Base-by-base conservation (phyloP, 1,284 basidiomycete genomes). In the Vanrija humicola region DNA sequence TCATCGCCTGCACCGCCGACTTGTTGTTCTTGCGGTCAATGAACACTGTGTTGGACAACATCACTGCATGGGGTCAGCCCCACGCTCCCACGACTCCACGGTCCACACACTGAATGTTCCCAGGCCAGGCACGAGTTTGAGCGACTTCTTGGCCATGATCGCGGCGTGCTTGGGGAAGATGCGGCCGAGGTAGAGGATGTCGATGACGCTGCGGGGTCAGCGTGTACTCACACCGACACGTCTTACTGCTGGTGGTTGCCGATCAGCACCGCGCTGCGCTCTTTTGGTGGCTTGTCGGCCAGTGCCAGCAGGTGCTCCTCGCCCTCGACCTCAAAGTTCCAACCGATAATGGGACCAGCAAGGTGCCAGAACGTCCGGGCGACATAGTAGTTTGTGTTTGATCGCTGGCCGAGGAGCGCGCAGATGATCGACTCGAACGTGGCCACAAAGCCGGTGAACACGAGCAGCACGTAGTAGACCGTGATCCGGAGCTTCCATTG, bases 81-180 rank as follows among this genome's bases (percentile, higher is more conserved):
- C 18, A 1, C 14, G 8, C 23, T 26, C 40, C n/a, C n/a, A 21
- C 9, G n/a, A 18, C 40, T 18, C n/a, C n/a, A 34, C 40, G 6
- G n/a, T 25, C 7, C 29, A 67, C 76, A 59, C 61, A 77, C 77
- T 90, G 79, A 88, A 98, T 68, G 91, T 90, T 3, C 96, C 96
- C 10, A 99, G 82, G 7, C 87, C 69, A 0, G 96, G 96, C 1
- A 85, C 80, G 81, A 82, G 92, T 66, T 88, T 86, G 38, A 98
- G 79, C 55, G 90, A 88, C 70, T 89, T 88, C 81, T 99, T 99
- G 28, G 93, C 87, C 86, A 95, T 93, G 70, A 99, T 95, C 16
- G 88, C 84, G 15, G 90, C 84, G 57, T 83, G 82, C 62, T 83
- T 83, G 25, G 93, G 96, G 79, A 97, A 90, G 64, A 94, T 83